Evolutionary conservation across 768 basidiomycete genomes (phyloP).

Genomic region (Lentinula detonsa): DNA sequence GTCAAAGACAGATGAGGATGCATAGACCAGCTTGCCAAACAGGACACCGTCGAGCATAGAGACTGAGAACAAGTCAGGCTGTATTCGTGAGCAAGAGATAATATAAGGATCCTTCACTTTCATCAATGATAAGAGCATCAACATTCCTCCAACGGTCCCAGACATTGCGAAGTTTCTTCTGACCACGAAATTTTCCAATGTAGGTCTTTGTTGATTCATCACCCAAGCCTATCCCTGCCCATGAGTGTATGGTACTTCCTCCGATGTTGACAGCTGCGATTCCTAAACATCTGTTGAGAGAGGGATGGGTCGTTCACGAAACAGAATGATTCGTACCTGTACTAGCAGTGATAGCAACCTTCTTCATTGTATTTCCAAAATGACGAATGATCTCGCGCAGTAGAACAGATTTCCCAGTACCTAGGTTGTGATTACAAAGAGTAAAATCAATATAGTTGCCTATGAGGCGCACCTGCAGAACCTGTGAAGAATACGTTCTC

Average conservation of each 20-base stretch:
- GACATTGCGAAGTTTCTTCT: constrained; percentile 29
- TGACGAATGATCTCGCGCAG: constrained; percentile 65
- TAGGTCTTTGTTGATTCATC: constrained; percentile 46
- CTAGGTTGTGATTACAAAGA: constrained; percentile 21
- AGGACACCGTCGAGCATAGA: constrained; percentile 83
- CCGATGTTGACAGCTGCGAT: constrained; percentile 82
- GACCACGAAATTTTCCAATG: constrained; percentile 45
- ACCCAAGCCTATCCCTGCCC: constrained; percentile 78
- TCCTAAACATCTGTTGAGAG: constrained; percentile 14
- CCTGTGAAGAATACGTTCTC: constrained; percentile 83
- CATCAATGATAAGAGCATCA: constrained; percentile 74
- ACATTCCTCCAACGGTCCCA: constrained; percentile 58
- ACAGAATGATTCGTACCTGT: constrained; percentile 27
- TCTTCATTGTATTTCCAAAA: constrained; percentile 30
- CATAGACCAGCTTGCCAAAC: constrained; percentile 73
- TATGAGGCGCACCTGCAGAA: constrained; percentile 53
- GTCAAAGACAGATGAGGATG: neutral
- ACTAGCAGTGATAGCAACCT: constrained; percentile 73
- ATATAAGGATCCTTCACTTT: constrained; percentile 44
- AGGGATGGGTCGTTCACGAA: too few species aligned
- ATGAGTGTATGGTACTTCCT: constrained; percentile 75
- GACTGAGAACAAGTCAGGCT: constrained; percentile 35
- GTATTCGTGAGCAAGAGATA: neutral
- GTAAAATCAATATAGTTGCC: neutral
- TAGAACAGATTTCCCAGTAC: constrained; percentile 82